These are phyloP conservation scores for Aspergillus tanneri DNA, from an alignment of 2,329 filamentous ascomycete species.

Conservation along the genomic window DNA sequence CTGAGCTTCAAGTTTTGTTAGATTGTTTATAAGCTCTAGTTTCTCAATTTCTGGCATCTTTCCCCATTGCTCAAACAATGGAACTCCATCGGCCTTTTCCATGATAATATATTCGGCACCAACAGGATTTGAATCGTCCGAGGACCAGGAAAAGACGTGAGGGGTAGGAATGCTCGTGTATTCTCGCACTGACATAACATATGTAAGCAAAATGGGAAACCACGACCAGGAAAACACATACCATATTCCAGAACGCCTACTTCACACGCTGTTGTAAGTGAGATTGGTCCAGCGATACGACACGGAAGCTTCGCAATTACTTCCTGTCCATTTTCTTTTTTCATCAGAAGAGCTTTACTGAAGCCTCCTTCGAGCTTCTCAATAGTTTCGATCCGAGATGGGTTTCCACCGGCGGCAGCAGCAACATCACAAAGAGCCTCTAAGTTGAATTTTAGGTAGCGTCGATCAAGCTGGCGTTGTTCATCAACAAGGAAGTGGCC, in stretches of 20 bases:
- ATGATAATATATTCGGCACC: conserved; percentile 44
- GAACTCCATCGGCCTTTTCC: conserved; percentile 38
- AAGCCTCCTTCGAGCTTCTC: conserved; percentile 34
- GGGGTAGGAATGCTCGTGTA: conserved; percentile 27
- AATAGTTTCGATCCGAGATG: conserved; percentile 18
- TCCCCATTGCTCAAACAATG: conserved; percentile 30
- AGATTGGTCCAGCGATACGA: conserved; percentile 29
- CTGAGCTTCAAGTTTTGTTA: conserved; percentile 25
- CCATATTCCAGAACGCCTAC: conserved; percentile 30
- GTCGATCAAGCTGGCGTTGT: conserved; percentile 21
- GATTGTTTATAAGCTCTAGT: conserved; percentile 22
- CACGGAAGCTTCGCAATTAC: conserved; percentile 36
- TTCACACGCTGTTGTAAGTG: conserved; percentile 31
- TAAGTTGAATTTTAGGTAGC: conserved; percentile 26
- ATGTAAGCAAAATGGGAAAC: not conserved
- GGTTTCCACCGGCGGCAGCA: conserved; percentile 9
- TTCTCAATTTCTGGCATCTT: conserved; percentile 18
- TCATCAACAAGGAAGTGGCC: conserved; percentile 30
- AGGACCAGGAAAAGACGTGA: conserved; percentile 25
- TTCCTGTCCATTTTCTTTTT: conserved; percentile 27
- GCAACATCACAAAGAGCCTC: conserved; percentile 24
- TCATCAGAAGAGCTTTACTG: conserved; percentile 34
- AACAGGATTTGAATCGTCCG: conserved; percentile 27
- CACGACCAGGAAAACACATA: conserved; percentile 13
- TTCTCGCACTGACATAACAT: conserved; percentile 16